Percentiles rank a stretch among this genome's conserved stretches.
Evolutionary conservation across 257 asterid species (phyloP).

Genomic region (Vinca minor): DNA sequence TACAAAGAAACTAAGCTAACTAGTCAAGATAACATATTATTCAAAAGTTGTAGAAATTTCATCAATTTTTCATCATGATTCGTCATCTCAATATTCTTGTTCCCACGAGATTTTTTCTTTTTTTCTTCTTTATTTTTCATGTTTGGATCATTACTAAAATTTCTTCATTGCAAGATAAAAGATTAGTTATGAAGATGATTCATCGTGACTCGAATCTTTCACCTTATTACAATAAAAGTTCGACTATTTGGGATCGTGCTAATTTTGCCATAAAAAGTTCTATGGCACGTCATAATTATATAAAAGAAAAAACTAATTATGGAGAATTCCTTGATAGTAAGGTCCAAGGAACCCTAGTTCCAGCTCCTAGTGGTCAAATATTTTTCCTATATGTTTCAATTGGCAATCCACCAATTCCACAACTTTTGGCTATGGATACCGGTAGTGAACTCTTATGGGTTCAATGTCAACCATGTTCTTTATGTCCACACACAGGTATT

Average conservation of each 20-base stretch:
- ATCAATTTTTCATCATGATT: background rate
- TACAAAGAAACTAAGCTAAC: no score
- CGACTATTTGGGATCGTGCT: background rate
- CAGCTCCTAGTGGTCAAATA: background rate
- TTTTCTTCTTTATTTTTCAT: no score
- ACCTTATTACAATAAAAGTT: background rate
- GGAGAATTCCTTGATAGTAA: background rate
- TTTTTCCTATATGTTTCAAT: background rate
- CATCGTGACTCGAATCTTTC: background rate
- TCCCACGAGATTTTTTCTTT: background rate
- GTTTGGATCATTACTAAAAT: background rate
- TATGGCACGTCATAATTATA: background rate
- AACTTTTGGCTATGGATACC: conserved; percentile 10
- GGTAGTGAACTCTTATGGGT: conserved; percentile 16
- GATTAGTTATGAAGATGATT: background rate
- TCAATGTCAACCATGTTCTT: conserved; percentile 12
- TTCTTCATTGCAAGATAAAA: background rate
- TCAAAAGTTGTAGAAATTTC: no score
- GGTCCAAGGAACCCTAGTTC: background rate
- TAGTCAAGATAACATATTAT: no score
- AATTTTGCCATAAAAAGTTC: background rate
- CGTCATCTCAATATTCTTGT: background rate
- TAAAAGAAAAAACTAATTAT: background rate
- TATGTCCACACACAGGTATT: background rate
- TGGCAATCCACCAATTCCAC: background rate